Evolutionary conservation across 2,329 filamentous ascomycete species (phyloP).

Genomic region (Neonectria punicea): DNA sequence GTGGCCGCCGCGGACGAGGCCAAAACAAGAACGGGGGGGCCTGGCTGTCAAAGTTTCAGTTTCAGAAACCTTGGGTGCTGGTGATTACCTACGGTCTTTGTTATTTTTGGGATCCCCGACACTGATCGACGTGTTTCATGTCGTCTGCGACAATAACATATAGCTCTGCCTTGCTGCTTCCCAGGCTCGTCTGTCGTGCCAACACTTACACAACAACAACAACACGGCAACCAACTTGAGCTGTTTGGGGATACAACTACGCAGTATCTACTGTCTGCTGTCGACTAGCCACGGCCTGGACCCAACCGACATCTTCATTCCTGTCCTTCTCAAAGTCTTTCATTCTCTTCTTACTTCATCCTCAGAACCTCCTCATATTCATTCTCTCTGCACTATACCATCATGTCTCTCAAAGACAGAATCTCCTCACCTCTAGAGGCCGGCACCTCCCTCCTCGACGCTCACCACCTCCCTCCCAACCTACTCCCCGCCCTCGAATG

Average conservation of each 20-base stretch:
- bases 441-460: slow-evolving; percentile 67
- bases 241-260: background rate
- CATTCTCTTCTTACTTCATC: slow-evolving; percentile 15
- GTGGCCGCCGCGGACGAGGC: background rate
- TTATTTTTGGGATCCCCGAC: slow-evolving; percentile 10
- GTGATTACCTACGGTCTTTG: slow-evolving; percentile 1
- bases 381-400: background rate
- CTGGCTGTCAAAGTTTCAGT: slow-evolving; percentile 17
- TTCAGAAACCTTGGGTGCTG: background rate
- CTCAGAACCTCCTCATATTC: background rate
- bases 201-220: background rate
- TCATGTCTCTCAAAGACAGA: slow-evolving; percentile 62
- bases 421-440: slow-evolving; percentile 74
- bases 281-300: background rate
- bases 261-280: background rate
- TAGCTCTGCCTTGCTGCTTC: slow-evolving; percentile 5
- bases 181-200: background rate
- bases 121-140: background rate
- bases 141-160: background rate
- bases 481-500: slow-evolving; percentile 68
- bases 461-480: slow-evolving; percentile 65
- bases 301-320: background rate
- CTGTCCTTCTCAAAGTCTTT: background rate
- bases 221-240: background rate
- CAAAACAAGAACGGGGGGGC: background rate